Evolutionary conservation across 2,329 filamentous ascomycete genomes (phyloP).

Genomic region (Hymenoscyphus occultus): DNA sequence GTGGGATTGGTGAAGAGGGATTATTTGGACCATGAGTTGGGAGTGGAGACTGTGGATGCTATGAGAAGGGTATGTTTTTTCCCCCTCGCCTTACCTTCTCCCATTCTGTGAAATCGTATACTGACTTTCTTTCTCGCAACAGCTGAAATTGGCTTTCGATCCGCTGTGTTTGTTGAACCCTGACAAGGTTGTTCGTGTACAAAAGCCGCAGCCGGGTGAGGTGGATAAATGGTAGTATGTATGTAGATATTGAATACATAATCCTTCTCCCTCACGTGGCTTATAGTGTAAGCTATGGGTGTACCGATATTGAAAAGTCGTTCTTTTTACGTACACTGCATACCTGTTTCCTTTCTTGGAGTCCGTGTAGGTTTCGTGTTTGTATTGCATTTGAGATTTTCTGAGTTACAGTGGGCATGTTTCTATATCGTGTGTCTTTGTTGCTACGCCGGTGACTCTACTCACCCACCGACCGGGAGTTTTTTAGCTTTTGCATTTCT

Average conservation of each 20-base stretch:
- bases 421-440: no score
- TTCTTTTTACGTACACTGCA: no score
- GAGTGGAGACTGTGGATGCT: slow-evolving; percentile 69
- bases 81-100: no score
- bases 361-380: no score
- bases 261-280: neutral
- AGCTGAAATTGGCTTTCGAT: slow-evolving; percentile 80
- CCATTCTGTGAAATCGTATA: neutral
- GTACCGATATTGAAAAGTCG: neutral
- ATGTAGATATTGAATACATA: slow-evolving; percentile 2
- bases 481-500: no score
- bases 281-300: slow-evolving; percentile 4
- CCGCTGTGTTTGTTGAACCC: slow-evolving; percentile 65
- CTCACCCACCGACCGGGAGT: no score
- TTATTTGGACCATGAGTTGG: slow-evolving; percentile 76
- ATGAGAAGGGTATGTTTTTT: slow-evolving; percentile 69
- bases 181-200: slow-evolving; percentile 65
- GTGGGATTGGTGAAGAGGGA: slow-evolving; percentile 82
- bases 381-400: no score
- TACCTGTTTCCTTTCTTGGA: no score
- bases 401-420: no score
- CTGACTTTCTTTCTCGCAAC: neutral
- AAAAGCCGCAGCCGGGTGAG: slow-evolving; percentile 50
- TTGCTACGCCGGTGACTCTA: no score
- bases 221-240: slow-evolving; percentile 43